Evolutionary conservation across 805 yeast genomes (phyloP).

Genomic region (Metschnikowia noctiluminum): DNA sequence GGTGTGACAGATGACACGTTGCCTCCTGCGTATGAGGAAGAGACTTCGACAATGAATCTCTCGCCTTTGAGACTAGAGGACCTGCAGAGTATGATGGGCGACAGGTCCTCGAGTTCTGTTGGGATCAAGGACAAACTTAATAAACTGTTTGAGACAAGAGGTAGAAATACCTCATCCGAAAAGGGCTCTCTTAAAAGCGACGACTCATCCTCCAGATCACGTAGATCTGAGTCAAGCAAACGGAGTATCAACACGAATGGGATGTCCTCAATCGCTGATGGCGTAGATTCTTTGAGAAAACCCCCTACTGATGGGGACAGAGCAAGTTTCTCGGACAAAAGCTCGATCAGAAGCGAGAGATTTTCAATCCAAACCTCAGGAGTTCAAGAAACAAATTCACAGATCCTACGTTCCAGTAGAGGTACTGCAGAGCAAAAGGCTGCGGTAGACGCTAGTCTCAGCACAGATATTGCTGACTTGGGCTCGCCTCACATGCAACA

Average conservation of each 20-base stretch:
- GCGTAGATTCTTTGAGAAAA: not conserved
- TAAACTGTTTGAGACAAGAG: conserved; percentile 11
- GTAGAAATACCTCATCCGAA: conserved; percentile 3
- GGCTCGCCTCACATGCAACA: not conserved
- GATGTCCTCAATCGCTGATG: not conserved
- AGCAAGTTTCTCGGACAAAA: not conserved
- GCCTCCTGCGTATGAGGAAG: conserved; percentile 17
- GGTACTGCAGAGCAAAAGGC: too few relatives aligned
- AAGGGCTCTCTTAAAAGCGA: conserved; percentile 6
- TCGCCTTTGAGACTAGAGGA: conserved; percentile 16
- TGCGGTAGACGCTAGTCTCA: not conserved
- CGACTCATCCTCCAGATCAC: not conserved
- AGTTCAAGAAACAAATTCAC: too few relatives aligned
- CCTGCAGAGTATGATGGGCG: not conserved
- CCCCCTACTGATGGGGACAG: not conserved
- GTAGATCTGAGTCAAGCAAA: not conserved
- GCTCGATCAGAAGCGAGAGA: not conserved
- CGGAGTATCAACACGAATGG: not conserved
- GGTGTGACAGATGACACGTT: conserved; percentile 14
- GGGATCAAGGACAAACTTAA: conserved; percentile 15
- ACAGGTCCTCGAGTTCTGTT: conserved; percentile 1
- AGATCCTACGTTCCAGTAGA: too few relatives aligned
- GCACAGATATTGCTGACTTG: conserved; percentile 10
- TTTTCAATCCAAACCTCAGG: not conserved
- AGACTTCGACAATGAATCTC: conserved; percentile 4